Base-by-base conservation (phyloP, 2,329 filamentous ascomycete genomes). In the Penicillium occitanis region DNA sequence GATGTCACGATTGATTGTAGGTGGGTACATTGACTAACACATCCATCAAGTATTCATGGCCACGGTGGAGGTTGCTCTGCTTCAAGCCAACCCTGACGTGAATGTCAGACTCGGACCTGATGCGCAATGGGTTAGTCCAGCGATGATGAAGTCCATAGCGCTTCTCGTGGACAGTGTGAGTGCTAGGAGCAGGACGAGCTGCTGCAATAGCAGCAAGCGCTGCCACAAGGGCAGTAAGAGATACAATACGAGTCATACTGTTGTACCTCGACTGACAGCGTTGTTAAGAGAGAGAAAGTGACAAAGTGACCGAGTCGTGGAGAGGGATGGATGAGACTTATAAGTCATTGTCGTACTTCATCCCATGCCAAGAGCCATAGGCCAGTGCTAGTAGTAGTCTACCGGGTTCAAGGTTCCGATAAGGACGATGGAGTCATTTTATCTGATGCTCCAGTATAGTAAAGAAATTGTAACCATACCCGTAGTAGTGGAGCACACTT, bases 71-170 rank as follows among this genome's bases (percentile, higher is more conserved):
- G 17, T 67, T 67, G n/a, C 53, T 67, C 19, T 67, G 65, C 33
- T 48, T 67, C 57, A 67, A 37, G 6, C 65, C 65, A 5, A 67
- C 53, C 59, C 58, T 67, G 46, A 67, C 62, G 30, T 61, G 61
- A 7, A 66, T 37, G 17, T 33, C 28, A 53, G 61, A 58, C 17
- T 67, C 62, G 5, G 65, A 61, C 28, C 46, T 46, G 28, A 67
- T 33, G 22, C 65, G 65, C 28, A 40, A 17, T 1, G 58, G 46
- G 37, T 55, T 64, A 13, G 37, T 51, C 65, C 65, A 67, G 57
- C 65, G 61, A 58, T 40, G 40, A 42, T 63, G 46, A 25, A 61
- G 28, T 33, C 55, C 46, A 44, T 35, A 28, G 14, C 65, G 61
- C 62, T 64, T 61, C 37, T 67, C 65, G 44, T 67, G 65, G 28